Percentiles rank a stretch among this genome's conserved stretches.
Conservation (phyloP, 192 early-diverging fungal genomes). For the Pilobolus umbonatus region DNA sequence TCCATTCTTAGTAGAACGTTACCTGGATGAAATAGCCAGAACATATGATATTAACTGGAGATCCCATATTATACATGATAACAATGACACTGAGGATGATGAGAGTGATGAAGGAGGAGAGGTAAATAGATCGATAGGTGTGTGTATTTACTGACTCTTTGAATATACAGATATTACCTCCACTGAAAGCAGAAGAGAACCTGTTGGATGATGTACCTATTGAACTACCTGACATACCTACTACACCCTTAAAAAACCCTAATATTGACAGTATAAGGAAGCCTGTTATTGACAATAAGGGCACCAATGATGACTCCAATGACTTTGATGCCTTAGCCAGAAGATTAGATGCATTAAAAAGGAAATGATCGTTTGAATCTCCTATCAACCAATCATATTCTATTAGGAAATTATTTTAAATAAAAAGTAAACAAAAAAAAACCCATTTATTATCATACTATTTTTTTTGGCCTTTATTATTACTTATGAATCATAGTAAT, state of each 20-base stretch:
- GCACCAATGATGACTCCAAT: slow-evolving; percentile 9
- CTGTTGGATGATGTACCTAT: slow-evolving; percentile 11
- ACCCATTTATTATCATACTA: slow-evolving; percentile 8
- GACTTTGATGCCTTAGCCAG: slow-evolving; percentile 70
- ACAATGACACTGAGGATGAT: slow-evolving; percentile 23
- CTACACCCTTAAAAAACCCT: slow-evolving; percentile 19
- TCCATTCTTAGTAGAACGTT: slow-evolving; percentile 71
- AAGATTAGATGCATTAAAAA: slow-evolving; percentile 73
- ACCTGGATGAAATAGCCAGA: slow-evolving; percentile 86
- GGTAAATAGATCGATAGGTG: not conserved
- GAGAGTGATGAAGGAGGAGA: slow-evolving; percentile 1
- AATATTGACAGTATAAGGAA: not conserved
- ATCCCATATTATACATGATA: slow-evolving; percentile 35
- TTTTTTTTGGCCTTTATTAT: slow-evolving; percentile 4
- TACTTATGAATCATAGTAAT: slow-evolving; percentile 6
- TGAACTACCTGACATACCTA: slow-evolving; percentile 24
- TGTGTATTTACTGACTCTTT: not conserved
- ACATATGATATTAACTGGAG: slow-evolving; percentile 73
- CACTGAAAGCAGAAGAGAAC: not conserved
- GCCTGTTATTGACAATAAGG: no score
- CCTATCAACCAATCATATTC: not conserved
- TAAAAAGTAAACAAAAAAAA: not conserved
- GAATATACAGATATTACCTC: not conserved
- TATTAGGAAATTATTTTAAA: not conserved
- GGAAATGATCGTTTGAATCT: slow-evolving; percentile 22